Percentiles rank a stretch among this genome's conserved stretches.
Evolutionary conservation across 78 protist species (phyloP).

Genomic region (Pelomyxa schiedti): DNA sequence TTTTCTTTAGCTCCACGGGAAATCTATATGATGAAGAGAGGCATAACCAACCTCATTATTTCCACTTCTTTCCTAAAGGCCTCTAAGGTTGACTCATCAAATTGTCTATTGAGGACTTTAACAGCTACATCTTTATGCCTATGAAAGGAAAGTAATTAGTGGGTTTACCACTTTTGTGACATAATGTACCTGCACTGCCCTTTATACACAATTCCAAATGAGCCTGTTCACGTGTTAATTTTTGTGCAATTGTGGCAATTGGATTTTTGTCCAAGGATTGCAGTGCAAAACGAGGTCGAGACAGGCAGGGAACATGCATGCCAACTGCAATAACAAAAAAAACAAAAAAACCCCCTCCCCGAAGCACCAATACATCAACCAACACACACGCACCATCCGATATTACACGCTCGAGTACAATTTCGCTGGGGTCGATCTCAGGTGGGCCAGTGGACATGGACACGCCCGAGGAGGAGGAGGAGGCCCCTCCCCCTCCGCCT

Average conservation of each 20-base stretch:
- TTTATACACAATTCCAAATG: constrained; percentile 46
- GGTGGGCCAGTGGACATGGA: constrained; percentile 69
- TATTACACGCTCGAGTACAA: constrained; percentile 35
- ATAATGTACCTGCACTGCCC: no score
- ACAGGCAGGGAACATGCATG: not conserved
- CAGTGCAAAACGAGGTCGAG: not conserved
- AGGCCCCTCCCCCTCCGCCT: no score
- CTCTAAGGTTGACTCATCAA: constrained; percentile 41
- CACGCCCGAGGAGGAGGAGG: no score
- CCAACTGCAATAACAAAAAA: not conserved
- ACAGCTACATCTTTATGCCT: not conserved
- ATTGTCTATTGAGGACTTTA: constrained; percentile 45
- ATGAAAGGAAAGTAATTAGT: not conserved
- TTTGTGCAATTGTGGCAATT: no score
- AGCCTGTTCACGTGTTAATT: no score
- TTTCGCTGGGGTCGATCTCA: constrained; percentile 57
- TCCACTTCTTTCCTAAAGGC: constrained; percentile 56
- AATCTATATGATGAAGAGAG: no score
- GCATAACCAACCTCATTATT: constrained; percentile 41
- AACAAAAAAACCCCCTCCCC: not conserved
- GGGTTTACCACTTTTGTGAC: not conserved
- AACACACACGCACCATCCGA: constrained; percentile 29
- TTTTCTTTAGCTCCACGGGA: no score
- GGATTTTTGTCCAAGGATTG: no score
- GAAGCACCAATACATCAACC: not conserved